These are phyloP conservation scores for Coemansia erecta DNA, from an alignment of 192 early-diverging fungal genomes.

Conservation along the genomic window DNA sequence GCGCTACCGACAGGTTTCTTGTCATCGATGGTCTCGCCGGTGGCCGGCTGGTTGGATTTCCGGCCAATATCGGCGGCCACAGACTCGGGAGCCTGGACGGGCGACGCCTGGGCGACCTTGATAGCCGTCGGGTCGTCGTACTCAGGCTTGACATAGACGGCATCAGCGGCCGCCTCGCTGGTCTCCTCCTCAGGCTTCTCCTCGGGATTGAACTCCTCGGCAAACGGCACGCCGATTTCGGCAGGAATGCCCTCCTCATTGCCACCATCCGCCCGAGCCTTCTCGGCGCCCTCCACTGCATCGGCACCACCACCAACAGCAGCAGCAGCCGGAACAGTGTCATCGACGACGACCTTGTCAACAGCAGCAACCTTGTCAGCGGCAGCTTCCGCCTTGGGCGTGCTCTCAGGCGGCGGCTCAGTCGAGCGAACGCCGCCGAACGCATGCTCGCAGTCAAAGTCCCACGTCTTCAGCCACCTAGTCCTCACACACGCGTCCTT, in stretches of 20 bases:
- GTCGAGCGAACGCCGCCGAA: slow-evolving; percentile 36
- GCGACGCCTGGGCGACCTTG: not conserved
- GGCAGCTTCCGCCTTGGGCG: not conserved
- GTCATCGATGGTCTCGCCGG: not conserved
- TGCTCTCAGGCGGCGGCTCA: slow-evolving; percentile 10
- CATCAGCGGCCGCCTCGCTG: not conserved
- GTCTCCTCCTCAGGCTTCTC: slow-evolving; percentile 5
- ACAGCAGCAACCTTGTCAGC: not conserved
- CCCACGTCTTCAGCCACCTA: slow-evolving; percentile 84
- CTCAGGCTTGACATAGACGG: slow-evolving; percentile 13
- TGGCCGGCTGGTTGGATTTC: slow-evolving; percentile 4
- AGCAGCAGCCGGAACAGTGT: not conserved
- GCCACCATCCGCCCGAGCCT: not conserved
- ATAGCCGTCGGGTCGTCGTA: slow-evolving; percentile 1
- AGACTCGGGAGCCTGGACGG: slow-evolving; percentile 1
- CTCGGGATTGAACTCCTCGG: not conserved
- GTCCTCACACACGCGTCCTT: slow-evolving; percentile 67
- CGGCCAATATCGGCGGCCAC: slow-evolving; percentile 1
- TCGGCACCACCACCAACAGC: not conserved
- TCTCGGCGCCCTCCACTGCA: not conserved
- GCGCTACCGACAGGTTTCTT: not conserved
- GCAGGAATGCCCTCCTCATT: slow-evolving; percentile 2
- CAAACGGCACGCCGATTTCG: slow-evolving; percentile 5
- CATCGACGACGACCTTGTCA: slow-evolving; percentile 7
- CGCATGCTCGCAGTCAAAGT: slow-evolving; percentile 69